phyloP scores from a whole-genome alignment of 306 rosid species.

The Chamaecrista fasciculata region DNA sequence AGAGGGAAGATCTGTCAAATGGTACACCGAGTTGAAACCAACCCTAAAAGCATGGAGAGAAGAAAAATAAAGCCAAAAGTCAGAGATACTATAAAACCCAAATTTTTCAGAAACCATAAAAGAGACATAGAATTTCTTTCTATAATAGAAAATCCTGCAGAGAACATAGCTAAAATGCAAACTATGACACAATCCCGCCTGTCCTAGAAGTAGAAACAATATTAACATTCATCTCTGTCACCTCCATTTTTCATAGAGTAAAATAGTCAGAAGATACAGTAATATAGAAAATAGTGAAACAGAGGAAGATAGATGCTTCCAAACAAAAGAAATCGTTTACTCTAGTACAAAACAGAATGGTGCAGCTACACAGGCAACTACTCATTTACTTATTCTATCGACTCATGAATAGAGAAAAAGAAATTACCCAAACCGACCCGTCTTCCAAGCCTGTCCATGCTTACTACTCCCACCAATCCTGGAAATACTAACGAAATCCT shows the following conservation, averaged over 20 bases:
- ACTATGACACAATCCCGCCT: background rate
- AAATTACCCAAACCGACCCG: slow-evolving; percentile 92
- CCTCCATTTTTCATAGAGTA: slow-evolving; percentile 11
- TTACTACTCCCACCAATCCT: slow-evolving; percentile 92
- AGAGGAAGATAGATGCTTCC: background rate
- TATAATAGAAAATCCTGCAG: background rate
- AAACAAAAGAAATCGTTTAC: too few species aligned
- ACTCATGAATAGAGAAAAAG: background rate
- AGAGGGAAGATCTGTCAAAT: slow-evolving; percentile 95
- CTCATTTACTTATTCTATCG: background rate
- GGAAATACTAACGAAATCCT: slow-evolving; percentile 85
- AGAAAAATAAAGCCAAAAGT: slow-evolving; percentile 27
- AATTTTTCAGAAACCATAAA: background rate
- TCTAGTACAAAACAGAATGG: background rate
- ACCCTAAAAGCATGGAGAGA: slow-evolving; percentile 51
- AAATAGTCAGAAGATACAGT: too few species aligned
- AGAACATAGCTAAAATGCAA: background rate
- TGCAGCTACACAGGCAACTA: background rate
- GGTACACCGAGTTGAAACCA: slow-evolving; percentile 98
- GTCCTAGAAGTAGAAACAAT: background rate
- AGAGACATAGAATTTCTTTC: background rate
- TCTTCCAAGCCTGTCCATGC: slow-evolving; percentile 79
- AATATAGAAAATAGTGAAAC: too few species aligned
- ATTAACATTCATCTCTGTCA: background rate
- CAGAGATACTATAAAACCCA: slow-evolving; percentile 25